Base-by-base conservation (phyloP, 331 rosid genomes). In the Pyracantha coccinea region DNA sequence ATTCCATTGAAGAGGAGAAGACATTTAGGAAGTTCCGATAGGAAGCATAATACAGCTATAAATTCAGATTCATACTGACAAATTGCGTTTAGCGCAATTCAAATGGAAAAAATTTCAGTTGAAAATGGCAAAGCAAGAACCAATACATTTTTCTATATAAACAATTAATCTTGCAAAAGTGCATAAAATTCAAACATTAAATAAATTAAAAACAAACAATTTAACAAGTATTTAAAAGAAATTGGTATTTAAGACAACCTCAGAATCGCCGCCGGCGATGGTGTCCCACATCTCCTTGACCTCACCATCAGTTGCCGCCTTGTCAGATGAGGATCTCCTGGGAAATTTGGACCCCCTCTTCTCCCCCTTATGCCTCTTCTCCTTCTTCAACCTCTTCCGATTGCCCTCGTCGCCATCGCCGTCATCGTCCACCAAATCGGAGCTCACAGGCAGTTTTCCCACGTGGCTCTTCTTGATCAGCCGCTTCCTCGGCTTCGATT, bases 271-370 rank as follows among this genome's bases (percentile, higher is more conserved):
- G 0, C 92, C 97, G 10, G 96, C 97, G 80, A 95, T 84, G 15
- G 93, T 85, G 74, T 95, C 97, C 99, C 99, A 95, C 99, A 95
- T 85, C 87, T 95, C 99, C 75, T 88, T 86, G 75, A 95, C 99
- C 79, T 95, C 99, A 14, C 97, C 96, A 64, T 90, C 97, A 81
- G 82, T 90, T 59, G 89, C 84, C 12, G 80, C 89, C 77, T 88
- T 89, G 19, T 86, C 93, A 0, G 90, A 74, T 29, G 90, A 87
- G 47, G 87, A 88, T 81, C 85, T 89, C 89, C 77, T 89, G 0
- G 90, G 33, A 38, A 71, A 52, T 52, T 88, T 86, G 24, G 79
- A 78, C 79, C 80, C 85, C 5, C 72, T 85, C 76, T 80, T 91
- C 71, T 94, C 99, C 75, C 86, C 93, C 77, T 87, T 94, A 27